Base-by-base conservation (phyloP, 345 rosid species). In the Barbarea vulgaris region DNA sequence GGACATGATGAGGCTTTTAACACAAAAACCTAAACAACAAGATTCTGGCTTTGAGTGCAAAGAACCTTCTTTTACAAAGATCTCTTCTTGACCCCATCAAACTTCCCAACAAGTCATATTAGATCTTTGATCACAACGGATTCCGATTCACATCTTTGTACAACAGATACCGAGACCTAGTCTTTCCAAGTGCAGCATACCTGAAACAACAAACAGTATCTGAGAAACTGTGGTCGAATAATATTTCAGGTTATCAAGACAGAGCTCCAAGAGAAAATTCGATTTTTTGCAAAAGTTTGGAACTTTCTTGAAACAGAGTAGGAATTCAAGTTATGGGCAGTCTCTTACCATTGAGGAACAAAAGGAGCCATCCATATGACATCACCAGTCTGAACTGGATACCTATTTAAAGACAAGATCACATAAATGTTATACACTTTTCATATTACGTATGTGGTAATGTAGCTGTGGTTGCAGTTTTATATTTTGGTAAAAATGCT, bases 331-430 rank as follows among this genome's bases (percentile, higher is more conserved):
- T 19, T 39, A 9, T 28, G 54, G 24, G 15, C 48, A 74, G 66
- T 71, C 18, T 64, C 84, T 64, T 73, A 91, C 99, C 97, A 90
- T 76, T 89, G 97, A 56, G 97, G 97, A 83, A 92, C 97, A 83
- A 95, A 92, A 37, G 93, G 99, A 65, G 96, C 97, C 99, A 95
- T 95, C 97, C 97, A 95, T 73, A 92, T 90, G 48, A 80, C 96
- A 83, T 95, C 97, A 53, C 97, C 97, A 21, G 97, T 85, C 82
- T 92, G 97, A 74, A 92, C 87, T 13, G 99, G 96, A 69, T 92
- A 92, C 99, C 99, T 90, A 37, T 59, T 68, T 19, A 24, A 18
- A 61, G 44, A 41, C 33, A 80, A 60, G 33, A 41, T 37, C 39
- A 62, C 24, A 69, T 42, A 0, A 41, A 75, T 13, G 33, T 50